A percentile compares a stretch with the other conserved stretches of the same genome.
These are phyloP conservation scores for Alternaria infectoria DNA, from an alignment of 2,329 filamentous ascomycete genomes.

Conservation along the genomic window DNA sequence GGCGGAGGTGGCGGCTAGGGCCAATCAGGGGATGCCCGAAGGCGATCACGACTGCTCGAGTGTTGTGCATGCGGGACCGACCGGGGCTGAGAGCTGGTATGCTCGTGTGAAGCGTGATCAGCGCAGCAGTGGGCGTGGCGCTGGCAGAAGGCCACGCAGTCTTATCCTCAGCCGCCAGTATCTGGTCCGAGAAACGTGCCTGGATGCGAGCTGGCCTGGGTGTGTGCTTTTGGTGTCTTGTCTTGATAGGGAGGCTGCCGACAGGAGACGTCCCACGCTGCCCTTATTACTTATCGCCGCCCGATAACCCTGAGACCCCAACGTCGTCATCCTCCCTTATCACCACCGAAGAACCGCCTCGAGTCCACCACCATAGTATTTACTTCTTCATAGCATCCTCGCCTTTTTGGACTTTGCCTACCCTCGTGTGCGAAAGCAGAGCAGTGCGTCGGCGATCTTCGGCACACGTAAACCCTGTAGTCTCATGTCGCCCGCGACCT, in stretches of 20 bases:
- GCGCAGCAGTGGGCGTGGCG: not conserved
- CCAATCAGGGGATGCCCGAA: constrained; percentile 21
- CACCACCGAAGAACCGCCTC: constrained; percentile 1
- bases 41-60: constrained; percentile 12
- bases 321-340: constrained; percentile 6
- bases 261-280: constrained; percentile 26
- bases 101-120: not conserved
- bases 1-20: constrained; percentile 14
- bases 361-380: constrained; percentile 1
- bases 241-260: constrained; percentile 6
- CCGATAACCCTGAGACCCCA: constrained; percentile 21
- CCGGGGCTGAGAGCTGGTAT: constrained; percentile 1
- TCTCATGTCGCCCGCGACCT: constrained; percentile 32
- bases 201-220: constrained; percentile 4
- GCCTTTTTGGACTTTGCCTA: not conserved
- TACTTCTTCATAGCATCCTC: not conserved
- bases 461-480: constrained; percentile 31
- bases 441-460: constrained; percentile 12
- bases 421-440: not conserved
- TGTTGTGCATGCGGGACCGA: constrained; percentile 16
- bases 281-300: constrained; percentile 21
- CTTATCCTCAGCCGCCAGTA: constrained; percentile 7
- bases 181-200: constrained; percentile 14
- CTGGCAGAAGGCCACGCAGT: constrained; percentile 2
- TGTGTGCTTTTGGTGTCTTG: constrained; percentile 10